A percentile compares a stretch with the other conserved stretches of the same genome.
These are phyloP conservation scores for Bombardia bombarda DNA, from an alignment of 495 filamentous ascomycete genomes.

Conservation along the genomic window DNA sequence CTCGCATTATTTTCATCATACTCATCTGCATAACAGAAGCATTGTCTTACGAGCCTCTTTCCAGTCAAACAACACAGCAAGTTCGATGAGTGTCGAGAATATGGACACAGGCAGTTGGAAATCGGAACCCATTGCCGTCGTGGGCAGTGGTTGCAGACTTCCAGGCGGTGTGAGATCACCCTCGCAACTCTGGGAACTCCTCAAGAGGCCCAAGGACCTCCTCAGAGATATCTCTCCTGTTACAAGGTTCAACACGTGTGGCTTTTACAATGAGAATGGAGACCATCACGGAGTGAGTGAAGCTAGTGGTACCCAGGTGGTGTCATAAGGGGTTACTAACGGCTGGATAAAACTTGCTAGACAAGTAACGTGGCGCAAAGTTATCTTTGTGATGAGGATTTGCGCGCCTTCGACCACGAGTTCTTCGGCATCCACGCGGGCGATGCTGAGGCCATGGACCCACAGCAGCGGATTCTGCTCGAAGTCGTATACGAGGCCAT, in stretches of 20 bases:
- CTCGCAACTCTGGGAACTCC: slow-evolving; percentile 35
- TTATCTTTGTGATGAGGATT: slow-evolving; percentile 44
- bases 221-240: slow-evolving; percentile 39
- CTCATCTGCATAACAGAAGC: too few relatives aligned
- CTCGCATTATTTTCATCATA: too few relatives aligned
- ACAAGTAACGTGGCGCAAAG: slow-evolving; percentile 42
- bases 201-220: slow-evolving; percentile 2
- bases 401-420: slow-evolving; percentile 36
- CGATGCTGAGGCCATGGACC: slow-evolving; percentile 44
- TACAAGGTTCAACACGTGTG: slow-evolving; percentile 47
- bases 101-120: not conserved
- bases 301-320: too few relatives aligned
- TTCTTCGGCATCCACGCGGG: slow-evolving; percentile 44
- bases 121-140: slow-evolving; percentile 36
- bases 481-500: slow-evolving; percentile 43
- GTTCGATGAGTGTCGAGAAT: not conserved
- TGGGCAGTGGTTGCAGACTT: slow-evolving; percentile 46
- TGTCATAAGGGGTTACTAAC: too few relatives aligned
- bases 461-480: slow-evolving; percentile 43
- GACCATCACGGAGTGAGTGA: not conserved
- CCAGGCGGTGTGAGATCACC: slow-evolving; percentile 36
- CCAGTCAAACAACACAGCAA: too few relatives aligned
- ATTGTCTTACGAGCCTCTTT: too few relatives aligned
- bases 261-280: slow-evolving; percentile 48
- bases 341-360: too few relatives aligned